A percentile compares a stretch with the other conserved stretches of the same genome.
Evolutionary conservation across 352 stramenopile species (phyloP).

Genomic region (Pythium monospermum): DNA sequence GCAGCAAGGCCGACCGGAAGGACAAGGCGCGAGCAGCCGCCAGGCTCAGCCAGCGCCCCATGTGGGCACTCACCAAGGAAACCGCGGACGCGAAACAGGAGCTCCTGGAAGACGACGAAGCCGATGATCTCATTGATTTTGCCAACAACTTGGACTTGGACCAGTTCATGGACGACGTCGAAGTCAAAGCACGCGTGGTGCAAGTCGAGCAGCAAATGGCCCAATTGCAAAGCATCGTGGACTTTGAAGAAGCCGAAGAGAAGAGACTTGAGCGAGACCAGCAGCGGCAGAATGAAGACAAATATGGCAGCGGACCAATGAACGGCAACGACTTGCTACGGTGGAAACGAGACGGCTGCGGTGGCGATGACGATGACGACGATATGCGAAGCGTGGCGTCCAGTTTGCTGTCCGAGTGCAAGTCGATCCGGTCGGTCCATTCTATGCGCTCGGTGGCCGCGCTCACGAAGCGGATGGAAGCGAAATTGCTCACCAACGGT

Average conservation of each 20-base stretch:
- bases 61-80: conserved; percentile 91
- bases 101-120: conserved; percentile 70
- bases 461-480: conserved; percentile 66
- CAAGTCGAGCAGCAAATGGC: conserved; percentile 89
- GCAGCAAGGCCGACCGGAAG: conserved; percentile 16
- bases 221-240: conserved; percentile 83
- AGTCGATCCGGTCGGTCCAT: conserved; percentile 83
- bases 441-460: conserved; percentile 73
- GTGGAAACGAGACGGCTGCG: conserved; percentile 23
- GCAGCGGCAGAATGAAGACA: conserved; percentile 62
- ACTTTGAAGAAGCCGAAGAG: conserved; percentile 71
- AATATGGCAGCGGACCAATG: conserved; percentile 27
- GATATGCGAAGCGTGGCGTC: conserved; percentile 63
- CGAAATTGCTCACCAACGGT: conserved; percentile 35
- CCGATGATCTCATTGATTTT: conserved; percentile 92
- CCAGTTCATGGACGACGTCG: conserved; percentile 92
- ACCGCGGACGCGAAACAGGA: conserved; percentile 73
- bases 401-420: conserved; percentile 80
- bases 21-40: conserved; percentile 17
- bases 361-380: conserved; percentile 40
- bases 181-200: conserved; percentile 74
- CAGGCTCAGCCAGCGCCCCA: conserved; percentile 52
- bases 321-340: conserved; percentile 52
- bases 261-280: conserved; percentile 82
- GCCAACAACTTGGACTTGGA: conserved; percentile 92